Conservation (phyloP, 2,329 filamentous ascomycete species). For the Colletotrichum destructivum region DNA sequence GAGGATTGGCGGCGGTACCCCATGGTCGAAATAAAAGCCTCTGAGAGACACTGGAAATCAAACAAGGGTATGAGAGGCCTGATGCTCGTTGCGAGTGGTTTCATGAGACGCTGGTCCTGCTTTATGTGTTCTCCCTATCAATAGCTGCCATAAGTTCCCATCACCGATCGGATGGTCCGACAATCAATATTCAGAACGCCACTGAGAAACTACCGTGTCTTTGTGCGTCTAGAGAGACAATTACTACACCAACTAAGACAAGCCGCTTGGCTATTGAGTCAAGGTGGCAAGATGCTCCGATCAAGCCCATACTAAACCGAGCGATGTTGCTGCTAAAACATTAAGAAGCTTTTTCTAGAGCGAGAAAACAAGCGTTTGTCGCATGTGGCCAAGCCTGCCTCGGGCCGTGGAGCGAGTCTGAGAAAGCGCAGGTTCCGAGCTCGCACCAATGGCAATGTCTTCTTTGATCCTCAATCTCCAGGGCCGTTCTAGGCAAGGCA, state of each 20-base stretch:
- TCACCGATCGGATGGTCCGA: background rate
- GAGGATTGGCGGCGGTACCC: background rate
- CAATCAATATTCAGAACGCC: conserved; percentile 4
- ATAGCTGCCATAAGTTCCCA: background rate
- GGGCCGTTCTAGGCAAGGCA: background rate
- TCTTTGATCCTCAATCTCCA: background rate
- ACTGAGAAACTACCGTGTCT: conserved; percentile 1
- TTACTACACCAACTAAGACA: conserved; percentile 6
- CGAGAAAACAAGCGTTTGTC: background rate
- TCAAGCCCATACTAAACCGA: background rate
- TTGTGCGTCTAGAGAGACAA: conserved; percentile 6
- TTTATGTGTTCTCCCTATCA: conserved; percentile 1
- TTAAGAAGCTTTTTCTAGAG: conserved; percentile 1
- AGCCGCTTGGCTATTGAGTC: background rate
- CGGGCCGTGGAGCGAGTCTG: background rate
- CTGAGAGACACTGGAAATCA: background rate
- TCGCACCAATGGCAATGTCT: background rate
- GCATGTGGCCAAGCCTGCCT: conserved; percentile 5
- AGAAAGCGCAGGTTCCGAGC: background rate
- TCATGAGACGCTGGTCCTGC: background rate
- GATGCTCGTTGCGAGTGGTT: background rate
- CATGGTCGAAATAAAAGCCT: conserved; percentile 9
- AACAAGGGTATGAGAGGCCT: background rate
- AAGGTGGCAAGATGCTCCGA: conserved; percentile 1
- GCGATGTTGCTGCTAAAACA: conserved; percentile 4